Evolutionary conservation across 805 yeast genomes (phyloP), one percentile per base, ranked within the genome.

Genomic region (Myxozyma lipomycoides): DNA sequence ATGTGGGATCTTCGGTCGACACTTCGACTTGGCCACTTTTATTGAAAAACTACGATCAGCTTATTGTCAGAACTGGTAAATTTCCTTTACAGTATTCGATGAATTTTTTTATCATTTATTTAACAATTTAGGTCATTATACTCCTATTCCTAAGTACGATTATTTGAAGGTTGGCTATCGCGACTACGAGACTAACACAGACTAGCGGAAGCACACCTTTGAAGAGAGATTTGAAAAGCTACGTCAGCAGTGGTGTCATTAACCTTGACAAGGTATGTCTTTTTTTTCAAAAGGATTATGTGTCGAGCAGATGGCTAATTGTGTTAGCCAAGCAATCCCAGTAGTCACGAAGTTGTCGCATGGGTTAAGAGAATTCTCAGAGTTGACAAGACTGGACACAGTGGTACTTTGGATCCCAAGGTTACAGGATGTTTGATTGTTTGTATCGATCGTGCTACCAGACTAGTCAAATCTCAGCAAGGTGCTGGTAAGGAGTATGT

Each of bases 401-500:
- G 96, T 48, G 98, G 98, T 75, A 93, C 98, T 60, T 79, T 93
- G 70, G 98, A 93, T 77, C 98, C 98, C 60, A 87, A 87, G 72
- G 98, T 93, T 66, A 93, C 98, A 44, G 98, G 98, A 61, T 93
- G 98, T 78, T 78, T 93, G 70, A 93, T 93, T 70, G 98, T 93
- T 56, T 93, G 98, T 80, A 79, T 93, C 61, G 98, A 93, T 73
- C 83, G 96, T 70, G 98, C 98, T 52, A 93, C 98, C 49, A 83
- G 98, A 74, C 78, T 93, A 67, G 98, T 93, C 62, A 93, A 93
- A 73, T 87, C 96, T 48, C 98, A 93, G 76, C 98, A 93, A 73
- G 98, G 98, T 75, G 98, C 98, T 42, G 98, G 98, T 79, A 93
- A 93, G 72, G 98, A 93, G 82, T 93, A 93, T 74, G 98, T 93